These are phyloP conservation scores for Colletotrichum destructivum DNA, from an alignment of 2,329 filamentous ascomycete species.

Conservation along the genomic window DNA sequence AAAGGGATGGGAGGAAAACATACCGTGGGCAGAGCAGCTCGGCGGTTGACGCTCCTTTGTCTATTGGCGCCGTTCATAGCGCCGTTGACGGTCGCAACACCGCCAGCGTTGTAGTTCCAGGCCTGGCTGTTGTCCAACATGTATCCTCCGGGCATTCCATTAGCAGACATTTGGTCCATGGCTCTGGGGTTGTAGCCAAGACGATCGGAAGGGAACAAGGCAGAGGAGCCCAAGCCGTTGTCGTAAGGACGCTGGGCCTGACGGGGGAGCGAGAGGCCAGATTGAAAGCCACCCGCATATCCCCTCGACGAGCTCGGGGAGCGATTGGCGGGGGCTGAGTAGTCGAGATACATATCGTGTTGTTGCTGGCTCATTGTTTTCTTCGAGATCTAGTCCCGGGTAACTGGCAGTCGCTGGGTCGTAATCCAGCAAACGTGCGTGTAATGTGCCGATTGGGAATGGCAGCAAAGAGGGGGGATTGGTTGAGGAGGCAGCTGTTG, in stretches of 20 bases:
- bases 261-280: constrained; percentile 59
- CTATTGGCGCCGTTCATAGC: constrained; percentile 76
- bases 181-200: constrained; percentile 73
- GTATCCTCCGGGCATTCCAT: constrained; percentile 61
- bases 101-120: constrained; percentile 82
- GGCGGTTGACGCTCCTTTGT: constrained; percentile 68
- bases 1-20: constrained; percentile 50
- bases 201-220: constrained; percentile 81
- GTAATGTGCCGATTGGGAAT: constrained; percentile 19
- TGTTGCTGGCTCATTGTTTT: constrained; percentile 66
- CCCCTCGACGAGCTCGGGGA: constrained; percentile 61
- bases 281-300: constrained; percentile 68
- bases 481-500: constrained; percentile 21
- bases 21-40: constrained; percentile 81
- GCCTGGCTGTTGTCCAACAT: constrained; percentile 80
- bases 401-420: constrained; percentile 27
- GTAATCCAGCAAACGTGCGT: constrained; percentile 33
- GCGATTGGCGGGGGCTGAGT: constrained; percentile 68
- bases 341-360: constrained; percentile 82
- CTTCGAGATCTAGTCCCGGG: constrained; percentile 19
- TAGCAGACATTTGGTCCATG: constrained; percentile 63
- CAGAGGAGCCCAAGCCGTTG: constrained; percentile 72
- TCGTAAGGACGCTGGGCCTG: constrained; percentile 84
- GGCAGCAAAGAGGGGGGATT: constrained; percentile 5
- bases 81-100: constrained; percentile 74